These are phyloP conservation scores for Phytophthora constricta DNA, from an alignment of 352 stramenopile species.

Conservation along the genomic window DNA sequence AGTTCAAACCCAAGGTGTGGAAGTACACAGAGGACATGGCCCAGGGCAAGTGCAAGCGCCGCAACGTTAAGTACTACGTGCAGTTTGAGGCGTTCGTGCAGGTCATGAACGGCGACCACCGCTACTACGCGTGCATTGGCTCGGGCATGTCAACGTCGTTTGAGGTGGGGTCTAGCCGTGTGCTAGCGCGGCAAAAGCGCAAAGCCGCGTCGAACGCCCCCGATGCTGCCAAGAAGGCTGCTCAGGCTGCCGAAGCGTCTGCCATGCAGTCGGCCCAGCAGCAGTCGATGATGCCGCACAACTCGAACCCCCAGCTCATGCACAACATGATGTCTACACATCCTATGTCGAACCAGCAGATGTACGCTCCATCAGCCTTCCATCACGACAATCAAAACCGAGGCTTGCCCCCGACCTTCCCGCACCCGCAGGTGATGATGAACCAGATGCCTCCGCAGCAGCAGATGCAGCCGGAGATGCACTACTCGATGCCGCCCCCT, in stretches of 20 bases:
- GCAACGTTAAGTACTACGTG: constrained; percentile 90
- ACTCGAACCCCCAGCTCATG: constrained; percentile 28
- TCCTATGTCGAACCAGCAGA: constrained; percentile 33
- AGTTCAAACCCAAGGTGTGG: constrained; percentile 92
- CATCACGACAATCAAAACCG: constrained; percentile 46
- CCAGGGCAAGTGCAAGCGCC: constrained; percentile 89
- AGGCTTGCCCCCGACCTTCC: constrained; percentile 56
- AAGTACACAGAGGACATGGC: constrained; percentile 91
- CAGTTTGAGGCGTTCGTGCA: constrained; percentile 89
- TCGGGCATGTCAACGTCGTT: constrained; percentile 89
- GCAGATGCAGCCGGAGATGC: constrained; percentile 41
- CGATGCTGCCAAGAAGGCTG: constrained; percentile 22
- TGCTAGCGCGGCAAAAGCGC: constrained; percentile 84
- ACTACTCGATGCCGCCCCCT: constrained; percentile 39
- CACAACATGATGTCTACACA: constrained; percentile 41
- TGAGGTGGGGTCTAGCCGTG: constrained; percentile 83
- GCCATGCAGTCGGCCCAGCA: constrained; percentile 26
- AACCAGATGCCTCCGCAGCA: constrained; percentile 44
- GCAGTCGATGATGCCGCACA: constrained; percentile 44
- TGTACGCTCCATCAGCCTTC: constrained; percentile 32
- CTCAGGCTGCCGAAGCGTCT: constrained; percentile 42
- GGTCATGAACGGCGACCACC: constrained; percentile 71
- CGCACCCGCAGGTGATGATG: constrained; percentile 63
- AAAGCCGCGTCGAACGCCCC: constrained; percentile 67
- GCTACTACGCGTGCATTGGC: constrained; percentile 87